Conservation (phyloP, 306 rosid species). For the Trichosanthes truncata region DNA sequence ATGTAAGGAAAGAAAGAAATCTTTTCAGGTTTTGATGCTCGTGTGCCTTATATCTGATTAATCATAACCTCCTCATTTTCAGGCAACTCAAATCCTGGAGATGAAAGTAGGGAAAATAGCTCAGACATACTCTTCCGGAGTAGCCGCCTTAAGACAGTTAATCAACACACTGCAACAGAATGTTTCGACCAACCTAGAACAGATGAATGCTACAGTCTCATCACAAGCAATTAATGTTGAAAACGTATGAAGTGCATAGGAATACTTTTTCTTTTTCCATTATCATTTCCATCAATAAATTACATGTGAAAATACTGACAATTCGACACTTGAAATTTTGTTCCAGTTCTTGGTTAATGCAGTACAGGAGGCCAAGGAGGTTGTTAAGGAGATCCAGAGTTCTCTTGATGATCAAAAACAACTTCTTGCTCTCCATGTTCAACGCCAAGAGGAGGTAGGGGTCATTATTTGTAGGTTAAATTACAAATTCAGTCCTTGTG, state of each 20-base stretch:
- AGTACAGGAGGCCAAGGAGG: conserved; percentile 58
- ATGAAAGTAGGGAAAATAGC: conserved; percentile 59
- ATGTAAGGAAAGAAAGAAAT: conserved; percentile 43
- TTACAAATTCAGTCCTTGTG: neutral
- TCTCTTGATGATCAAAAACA: conserved; percentile 72
- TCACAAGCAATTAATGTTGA: conserved; percentile 51
- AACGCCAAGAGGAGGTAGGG: conserved; percentile 61
- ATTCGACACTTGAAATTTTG: conserved; percentile 10
- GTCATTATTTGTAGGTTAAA: neutral
- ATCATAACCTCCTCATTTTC: conserved; percentile 12
- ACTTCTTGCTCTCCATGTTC: conserved; percentile 39
- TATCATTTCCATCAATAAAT: neutral
- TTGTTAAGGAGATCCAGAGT: conserved; percentile 42
- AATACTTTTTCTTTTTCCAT: neutral
- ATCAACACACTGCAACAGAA: conserved; percentile 46
- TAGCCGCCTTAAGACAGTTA: conserved; percentile 46
- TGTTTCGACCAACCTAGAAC: conserved; percentile 61
- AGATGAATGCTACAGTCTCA: conserved; percentile 40
- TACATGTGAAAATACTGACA: neutral
- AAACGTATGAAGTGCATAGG: conserved; percentile 29
- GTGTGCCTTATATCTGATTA: conserved; percentile 14
- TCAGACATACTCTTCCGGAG: conserved; percentile 56
- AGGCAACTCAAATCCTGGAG: conserved; percentile 68
- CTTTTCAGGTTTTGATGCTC: conserved; percentile 1
- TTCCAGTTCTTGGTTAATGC: conserved; percentile 58